phyloP scores from a whole-genome alignment of 2,329 filamentous ascomycete species.

The Sporothrix mexicana region DNA sequence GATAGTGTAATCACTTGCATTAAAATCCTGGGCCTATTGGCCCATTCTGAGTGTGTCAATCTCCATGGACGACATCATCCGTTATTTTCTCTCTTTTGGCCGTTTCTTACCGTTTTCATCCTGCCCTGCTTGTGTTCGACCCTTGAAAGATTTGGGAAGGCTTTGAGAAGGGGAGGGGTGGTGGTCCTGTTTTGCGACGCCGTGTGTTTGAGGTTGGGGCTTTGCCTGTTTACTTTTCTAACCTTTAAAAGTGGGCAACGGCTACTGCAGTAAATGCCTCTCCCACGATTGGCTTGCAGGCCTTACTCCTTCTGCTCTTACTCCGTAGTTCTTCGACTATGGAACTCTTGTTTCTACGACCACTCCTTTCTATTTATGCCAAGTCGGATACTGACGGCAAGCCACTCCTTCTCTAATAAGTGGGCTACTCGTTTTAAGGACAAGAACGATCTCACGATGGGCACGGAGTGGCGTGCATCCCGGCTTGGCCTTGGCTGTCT shows the following conservation, averaged over 20 bases:
- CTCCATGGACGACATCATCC: not conserved
- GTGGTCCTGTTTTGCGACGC: not conserved
- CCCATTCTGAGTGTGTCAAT: not conserved
- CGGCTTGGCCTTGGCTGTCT: not conserved
- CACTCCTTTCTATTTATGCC: not conserved
- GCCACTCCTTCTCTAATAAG: not conserved
- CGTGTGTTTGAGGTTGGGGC: not conserved
- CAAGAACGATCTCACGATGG: not conserved
- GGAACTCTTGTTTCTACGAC: too few species aligned
- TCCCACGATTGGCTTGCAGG: not conserved
- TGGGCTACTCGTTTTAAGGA: not conserved
- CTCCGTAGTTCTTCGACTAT: too few species aligned
- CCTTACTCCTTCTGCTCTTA: not conserved
- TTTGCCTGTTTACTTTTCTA: not conserved
- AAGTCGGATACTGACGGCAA: slow-evolving; percentile 2
- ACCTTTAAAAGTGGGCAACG: not conserved
- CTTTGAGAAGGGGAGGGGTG: too few species aligned
- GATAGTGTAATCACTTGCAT: not conserved
- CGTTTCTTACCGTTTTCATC: not conserved
- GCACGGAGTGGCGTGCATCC: slow-evolving; percentile 2
- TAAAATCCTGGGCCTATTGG: not conserved
- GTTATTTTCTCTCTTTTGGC: not conserved
- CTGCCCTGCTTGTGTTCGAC: not conserved
- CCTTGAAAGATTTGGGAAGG: not conserved
- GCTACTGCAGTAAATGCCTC: not conserved